Evolutionary conservation across 352 stramenopile genomes (phyloP), one percentile per base, ranked within the genome.

Genomic region (Phytophthora lateralis): DNA sequence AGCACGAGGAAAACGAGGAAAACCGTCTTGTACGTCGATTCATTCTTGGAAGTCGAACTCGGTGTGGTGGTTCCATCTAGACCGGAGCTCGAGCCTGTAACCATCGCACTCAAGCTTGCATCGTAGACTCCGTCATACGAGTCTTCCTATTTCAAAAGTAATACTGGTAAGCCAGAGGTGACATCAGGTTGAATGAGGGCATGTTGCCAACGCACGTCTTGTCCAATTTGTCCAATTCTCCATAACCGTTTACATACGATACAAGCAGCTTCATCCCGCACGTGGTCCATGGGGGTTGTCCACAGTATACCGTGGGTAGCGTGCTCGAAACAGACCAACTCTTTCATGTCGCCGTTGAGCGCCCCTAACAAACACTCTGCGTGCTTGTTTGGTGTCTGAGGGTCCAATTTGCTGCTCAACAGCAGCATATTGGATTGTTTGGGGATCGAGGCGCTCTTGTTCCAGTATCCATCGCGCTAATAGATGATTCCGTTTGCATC

Each of bases 341-440:
- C 48, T 44, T 85, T 86, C 4, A 63, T 56, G 4, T 63, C 45
- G 3, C 69, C 73, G 2, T 80, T 26, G 0, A 86, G 54, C 0
- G 50, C 64, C 4, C 66, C 41, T 2, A 75, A 55, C n/a, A 87
- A 61, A n/a, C 63, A 69, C 18, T 75, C 42, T 9, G 77, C 78
- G 26, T 80, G 85, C 55, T 85, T 85, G 60, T 84, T 56, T 3
- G 69, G 75, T 10, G 76, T 87, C 49, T 85, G 71, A 3, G 78
- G 58, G 15, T 85, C 76, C 45, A 88, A 34, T 48, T 81, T 82
- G 32, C 71, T 62, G 51, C 72, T 87, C 24, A 90, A 12, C 17
- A 89, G 34, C 3, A 90, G 30, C 10, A 88, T 76, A 32, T 61
- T 82, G 1, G 75, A 63, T 14, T 77, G 60, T 2, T 6, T 47